These are phyloP conservation scores for Apiotrichum brassicae DNA, from an alignment of 1,284 basidiomycete genomes.

Conservation along the genomic window DNA sequence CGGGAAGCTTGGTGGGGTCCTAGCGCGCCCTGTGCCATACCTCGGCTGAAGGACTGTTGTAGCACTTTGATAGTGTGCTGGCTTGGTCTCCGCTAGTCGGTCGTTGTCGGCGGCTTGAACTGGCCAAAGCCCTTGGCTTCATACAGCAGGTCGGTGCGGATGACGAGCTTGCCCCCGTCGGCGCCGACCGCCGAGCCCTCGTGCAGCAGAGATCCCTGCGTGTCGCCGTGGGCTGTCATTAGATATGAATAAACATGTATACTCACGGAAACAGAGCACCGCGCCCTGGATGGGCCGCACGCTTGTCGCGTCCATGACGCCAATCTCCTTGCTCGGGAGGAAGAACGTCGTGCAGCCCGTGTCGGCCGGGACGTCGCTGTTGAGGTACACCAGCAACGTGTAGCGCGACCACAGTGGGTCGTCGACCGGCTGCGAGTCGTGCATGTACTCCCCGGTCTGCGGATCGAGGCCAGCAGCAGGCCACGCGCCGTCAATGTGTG, in stretches of 20 bases:
- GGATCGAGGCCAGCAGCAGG: constrained; percentile 51
- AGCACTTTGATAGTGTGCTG: not conserved
- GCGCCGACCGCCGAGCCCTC: constrained; percentile 46
- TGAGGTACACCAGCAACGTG: constrained; percentile 56
- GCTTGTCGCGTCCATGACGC: constrained; percentile 51
- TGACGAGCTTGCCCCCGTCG: constrained; percentile 45
- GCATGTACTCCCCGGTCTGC: constrained; percentile 51
- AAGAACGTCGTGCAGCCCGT: constrained; percentile 55
- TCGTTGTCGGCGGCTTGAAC: constrained; percentile 35
- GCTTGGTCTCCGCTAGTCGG: too few species aligned
- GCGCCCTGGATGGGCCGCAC: constrained; percentile 53
- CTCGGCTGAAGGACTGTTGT: too few species aligned
- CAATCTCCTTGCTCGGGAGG: constrained; percentile 48
- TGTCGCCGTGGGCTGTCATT: constrained; percentile 42
- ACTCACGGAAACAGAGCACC: constrained; percentile 54
- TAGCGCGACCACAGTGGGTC: constrained; percentile 50
- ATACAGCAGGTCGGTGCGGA: constrained; percentile 46
- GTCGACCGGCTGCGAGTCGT: constrained; percentile 48
- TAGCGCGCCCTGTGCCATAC: too few species aligned
- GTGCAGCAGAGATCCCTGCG: constrained; percentile 44
- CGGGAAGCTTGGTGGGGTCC: too few species aligned
- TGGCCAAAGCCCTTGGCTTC: constrained; percentile 46
- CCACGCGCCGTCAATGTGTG: constrained; percentile 57
- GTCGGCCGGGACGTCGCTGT: constrained; percentile 47
- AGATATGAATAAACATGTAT: constrained; percentile 7